A percentile compares a stretch with the other conserved stretches of the same genome.
Evolutionary conservation across 495 filamentous ascomycete species (phyloP).

Genomic region (Tetracladium marchalianum): DNA sequence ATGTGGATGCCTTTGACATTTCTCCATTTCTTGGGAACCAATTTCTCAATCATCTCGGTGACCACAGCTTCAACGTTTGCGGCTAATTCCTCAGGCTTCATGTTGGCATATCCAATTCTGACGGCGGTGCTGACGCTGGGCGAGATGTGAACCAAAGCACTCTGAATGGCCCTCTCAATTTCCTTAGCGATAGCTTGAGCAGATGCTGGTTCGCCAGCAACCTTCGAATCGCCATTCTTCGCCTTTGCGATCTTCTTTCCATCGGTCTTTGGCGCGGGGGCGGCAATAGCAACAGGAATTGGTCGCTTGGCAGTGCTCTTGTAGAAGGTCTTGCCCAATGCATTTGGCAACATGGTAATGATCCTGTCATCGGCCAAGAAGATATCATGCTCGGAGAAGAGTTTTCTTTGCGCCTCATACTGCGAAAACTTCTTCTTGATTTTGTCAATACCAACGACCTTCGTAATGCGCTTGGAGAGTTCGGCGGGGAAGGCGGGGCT

Average conservation of each 20-base stretch:
- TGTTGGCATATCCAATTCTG: conserved; percentile 60
- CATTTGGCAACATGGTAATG: conserved; percentile 60
- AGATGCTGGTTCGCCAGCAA: conserved; percentile 26
- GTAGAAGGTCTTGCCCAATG: conserved; percentile 85
- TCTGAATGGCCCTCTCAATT: conserved; percentile 58
- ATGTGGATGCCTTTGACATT: conserved; percentile 76
- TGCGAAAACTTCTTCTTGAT: conserved; percentile 75
- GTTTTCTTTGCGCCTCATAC: conserved; percentile 76
- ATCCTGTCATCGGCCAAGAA: conserved; percentile 85
- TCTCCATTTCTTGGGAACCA: conserved; percentile 73
- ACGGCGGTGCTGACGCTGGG: conserved; percentile 55
- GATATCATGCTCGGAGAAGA: conserved; percentile 75
- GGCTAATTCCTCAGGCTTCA: conserved; percentile 61
- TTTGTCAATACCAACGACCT: conserved; percentile 75
- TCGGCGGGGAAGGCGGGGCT: conserved; percentile 63
- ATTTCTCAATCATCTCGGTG: conserved; percentile 58
- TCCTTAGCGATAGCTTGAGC: conserved; percentile 53
- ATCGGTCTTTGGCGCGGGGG: conserved; percentile 50
- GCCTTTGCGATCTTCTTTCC: conserved; percentile 51
- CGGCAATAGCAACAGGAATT: conserved; percentile 66
- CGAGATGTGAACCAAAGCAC: conserved; percentile 64
- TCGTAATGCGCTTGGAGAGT: conserved; percentile 61
- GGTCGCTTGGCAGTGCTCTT: conserved; percentile 69
- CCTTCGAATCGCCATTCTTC: conserved; percentile 31
- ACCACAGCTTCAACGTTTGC: conserved; percentile 72